These are phyloP conservation scores for Sporothrix inflata DNA, from an alignment of 2,329 filamentous ascomycete genomes.

Conservation along the genomic window DNA sequence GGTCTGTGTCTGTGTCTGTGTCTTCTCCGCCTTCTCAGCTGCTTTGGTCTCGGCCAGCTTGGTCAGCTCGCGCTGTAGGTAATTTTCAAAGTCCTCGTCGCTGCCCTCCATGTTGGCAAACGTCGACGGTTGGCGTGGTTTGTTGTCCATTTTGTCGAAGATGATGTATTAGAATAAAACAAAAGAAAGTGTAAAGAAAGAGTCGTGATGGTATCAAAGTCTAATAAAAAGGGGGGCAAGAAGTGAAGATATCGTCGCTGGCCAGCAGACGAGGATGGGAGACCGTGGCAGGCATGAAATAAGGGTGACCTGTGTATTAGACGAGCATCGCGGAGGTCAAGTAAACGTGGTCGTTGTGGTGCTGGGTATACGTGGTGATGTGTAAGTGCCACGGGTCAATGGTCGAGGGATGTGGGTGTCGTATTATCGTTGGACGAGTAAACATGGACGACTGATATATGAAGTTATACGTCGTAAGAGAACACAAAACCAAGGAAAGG, in stretches of 20 bases:
- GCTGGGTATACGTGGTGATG: neutral
- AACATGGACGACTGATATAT: neutral
- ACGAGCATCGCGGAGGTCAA: neutral
- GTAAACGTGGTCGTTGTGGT: neutral
- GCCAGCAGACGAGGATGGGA: constrained; percentile 13
- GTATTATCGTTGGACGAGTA: neutral
- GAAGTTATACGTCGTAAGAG: too few relatives aligned
- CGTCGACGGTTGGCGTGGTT: neutral
- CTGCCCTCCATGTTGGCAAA: neutral
- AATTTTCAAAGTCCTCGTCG: constrained; percentile 26
- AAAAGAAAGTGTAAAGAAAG: too few relatives aligned
- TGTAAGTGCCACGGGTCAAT: neutral
- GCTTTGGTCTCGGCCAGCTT: constrained; percentile 9
- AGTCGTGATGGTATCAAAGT: neutral
- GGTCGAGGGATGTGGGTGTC: neutral
- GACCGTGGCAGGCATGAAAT: neutral
- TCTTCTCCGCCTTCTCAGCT: neutral
- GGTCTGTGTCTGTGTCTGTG: neutral
- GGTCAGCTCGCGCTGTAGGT: constrained; percentile 14
- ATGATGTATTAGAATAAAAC: neutral
- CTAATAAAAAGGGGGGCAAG: neutral
- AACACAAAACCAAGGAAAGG: neutral
- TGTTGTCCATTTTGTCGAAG: neutral
- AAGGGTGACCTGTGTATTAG: neutral
- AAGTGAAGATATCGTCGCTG: neutral